These are phyloP conservation scores for Acacia confusa DNA, from an alignment of 306 rosid species.

Conservation along the genomic window DNA sequence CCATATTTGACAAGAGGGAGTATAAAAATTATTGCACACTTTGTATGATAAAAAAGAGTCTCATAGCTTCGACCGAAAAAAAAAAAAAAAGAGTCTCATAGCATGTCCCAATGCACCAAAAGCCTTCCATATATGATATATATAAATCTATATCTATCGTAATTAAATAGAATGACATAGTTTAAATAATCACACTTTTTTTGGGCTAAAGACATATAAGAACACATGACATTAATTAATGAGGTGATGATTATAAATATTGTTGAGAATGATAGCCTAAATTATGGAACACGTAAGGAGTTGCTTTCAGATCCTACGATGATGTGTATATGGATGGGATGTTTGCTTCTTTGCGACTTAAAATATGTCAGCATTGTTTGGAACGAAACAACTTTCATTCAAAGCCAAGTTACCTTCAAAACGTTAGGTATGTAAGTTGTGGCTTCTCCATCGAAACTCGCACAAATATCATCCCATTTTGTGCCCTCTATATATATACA, in stretches of 20 bases:
- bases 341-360: conserved; percentile 12
- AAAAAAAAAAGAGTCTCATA: too few species aligned
- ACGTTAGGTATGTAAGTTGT: conserved; percentile 57
- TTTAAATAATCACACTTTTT: too few species aligned
- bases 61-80: too few species aligned
- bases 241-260: not conserved
- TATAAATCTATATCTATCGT: too few species aligned
- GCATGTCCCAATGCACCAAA: too few species aligned
- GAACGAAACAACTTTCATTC: conserved; percentile 44
- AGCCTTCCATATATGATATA: too few species aligned
- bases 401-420: conserved; percentile 44
- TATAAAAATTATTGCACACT: too few species aligned
- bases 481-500: not conserved
- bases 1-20: too few species aligned
- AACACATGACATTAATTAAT: too few species aligned
- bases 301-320: conserved; percentile 30
- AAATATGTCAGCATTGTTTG: conserved; percentile 36
- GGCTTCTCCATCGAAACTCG: conserved; percentile 42
- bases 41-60: too few species aligned
- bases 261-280: not conserved
- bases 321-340: not conserved
- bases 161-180: not conserved
- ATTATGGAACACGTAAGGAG: not conserved
- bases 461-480: conserved; percentile 5
- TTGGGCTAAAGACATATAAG: too few species aligned